phyloP scores from a whole-genome alignment of 805 yeast genomes.

The Starmerella apis region DNA sequence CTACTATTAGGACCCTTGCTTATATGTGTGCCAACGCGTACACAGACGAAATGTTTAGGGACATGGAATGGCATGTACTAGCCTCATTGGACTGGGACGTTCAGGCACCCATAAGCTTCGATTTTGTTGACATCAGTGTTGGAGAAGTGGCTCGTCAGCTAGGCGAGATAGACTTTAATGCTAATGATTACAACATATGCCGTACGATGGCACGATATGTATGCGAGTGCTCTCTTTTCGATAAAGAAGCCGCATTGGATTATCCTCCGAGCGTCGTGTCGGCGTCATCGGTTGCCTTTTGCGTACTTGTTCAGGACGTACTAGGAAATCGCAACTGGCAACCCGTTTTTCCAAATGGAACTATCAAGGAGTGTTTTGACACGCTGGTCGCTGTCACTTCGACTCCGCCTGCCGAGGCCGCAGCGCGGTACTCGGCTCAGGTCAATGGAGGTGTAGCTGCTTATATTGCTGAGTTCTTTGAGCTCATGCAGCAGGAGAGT shows the following conservation, averaged over 20 bases:
- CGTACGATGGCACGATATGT: constrained; percentile 29
- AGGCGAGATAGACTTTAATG: constrained; percentile 15
- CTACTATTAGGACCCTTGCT: constrained; percentile 60
- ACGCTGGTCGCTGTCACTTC: constrained; percentile 24
- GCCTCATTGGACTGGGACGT: constrained; percentile 64
- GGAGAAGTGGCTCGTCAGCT: constrained; percentile 15
- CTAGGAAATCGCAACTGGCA: constrained; percentile 20
- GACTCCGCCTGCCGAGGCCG: constrained; percentile 21
- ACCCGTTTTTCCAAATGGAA: constrained; percentile 15
- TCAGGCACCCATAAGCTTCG: constrained; percentile 49
- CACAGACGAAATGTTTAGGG: constrained; percentile 50
- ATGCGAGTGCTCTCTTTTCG: constrained; percentile 32
- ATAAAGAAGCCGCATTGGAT: constrained; percentile 26
- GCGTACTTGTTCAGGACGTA: constrained; percentile 26
- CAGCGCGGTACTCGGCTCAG: constrained; percentile 15
- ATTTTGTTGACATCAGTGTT: constrained; percentile 32
- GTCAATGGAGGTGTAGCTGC: constrained; percentile 8
- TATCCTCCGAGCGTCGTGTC: constrained; percentile 31
- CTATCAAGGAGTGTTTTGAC: constrained; percentile 24
- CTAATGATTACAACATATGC: constrained; percentile 12
- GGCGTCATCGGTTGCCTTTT: constrained; percentile 31
- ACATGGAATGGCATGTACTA: constrained; percentile 69
- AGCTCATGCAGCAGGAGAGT: constrained; percentile 1
- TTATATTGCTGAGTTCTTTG: constrained; percentile 13
- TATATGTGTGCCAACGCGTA: constrained; percentile 59